These are phyloP conservation scores for Cladophialophora carrionii DNA, from an alignment of 2,329 filamentous ascomycete species.

Conservation along the genomic window DNA sequence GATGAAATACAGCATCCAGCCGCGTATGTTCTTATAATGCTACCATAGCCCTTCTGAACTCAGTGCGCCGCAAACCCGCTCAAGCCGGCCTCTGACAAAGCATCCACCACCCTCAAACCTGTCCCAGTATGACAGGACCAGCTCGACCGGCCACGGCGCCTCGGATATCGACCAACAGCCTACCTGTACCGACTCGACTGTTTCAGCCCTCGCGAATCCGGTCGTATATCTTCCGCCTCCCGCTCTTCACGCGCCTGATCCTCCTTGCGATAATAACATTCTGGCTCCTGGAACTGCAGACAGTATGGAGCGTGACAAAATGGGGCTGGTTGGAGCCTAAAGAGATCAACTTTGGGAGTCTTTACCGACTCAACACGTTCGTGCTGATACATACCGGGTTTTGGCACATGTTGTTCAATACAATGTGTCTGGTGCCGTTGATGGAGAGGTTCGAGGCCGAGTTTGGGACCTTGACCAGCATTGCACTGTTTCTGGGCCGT, in stretches of 20 bases:
- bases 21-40: background rate
- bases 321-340: conserved; percentile 81
- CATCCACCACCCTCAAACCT: conserved; percentile 10
- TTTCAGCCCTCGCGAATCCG: conserved; percentile 75
- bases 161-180: conserved; percentile 29
- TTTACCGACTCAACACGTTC: conserved; percentile 91
- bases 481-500: conserved; percentile 90
- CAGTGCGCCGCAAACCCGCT: background rate
- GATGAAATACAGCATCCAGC: background rate
- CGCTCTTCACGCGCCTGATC: conserved; percentile 78
- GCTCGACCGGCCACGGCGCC: conserved; percentile 5
- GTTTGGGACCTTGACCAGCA: conserved; percentile 84
- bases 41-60: background rate
- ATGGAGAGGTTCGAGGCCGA: conserved; percentile 92
- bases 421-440: conserved; percentile 79
- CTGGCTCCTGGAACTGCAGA: conserved; percentile 71
- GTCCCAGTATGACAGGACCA: conserved; percentile 24
- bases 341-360: conserved; percentile 78
- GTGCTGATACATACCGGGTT: conserved; percentile 82
- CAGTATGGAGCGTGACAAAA: conserved; percentile 70
- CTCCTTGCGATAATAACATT: conserved; percentile 67
- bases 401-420: conserved; percentile 78
- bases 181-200: conserved; percentile 30
- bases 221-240: conserved; percentile 81
- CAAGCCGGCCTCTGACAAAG: conserved; percentile 1